phyloP scores from a whole-genome alignment of 176 grass and related monocot species.

The Lolium perenne region DNA sequence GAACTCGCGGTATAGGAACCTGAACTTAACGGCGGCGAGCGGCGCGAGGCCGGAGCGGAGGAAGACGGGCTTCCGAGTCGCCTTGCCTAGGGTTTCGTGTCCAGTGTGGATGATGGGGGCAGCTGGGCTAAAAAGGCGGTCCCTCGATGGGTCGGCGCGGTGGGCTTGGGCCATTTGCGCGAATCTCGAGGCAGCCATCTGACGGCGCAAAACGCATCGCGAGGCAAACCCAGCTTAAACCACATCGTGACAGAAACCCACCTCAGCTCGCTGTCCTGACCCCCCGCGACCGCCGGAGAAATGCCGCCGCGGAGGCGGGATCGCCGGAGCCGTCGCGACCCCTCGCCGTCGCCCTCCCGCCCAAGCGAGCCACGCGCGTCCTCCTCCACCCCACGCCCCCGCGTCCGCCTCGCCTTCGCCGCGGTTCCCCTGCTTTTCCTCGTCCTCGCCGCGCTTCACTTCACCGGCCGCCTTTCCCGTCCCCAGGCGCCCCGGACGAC shows the following conservation, averaged over 20 bases:
- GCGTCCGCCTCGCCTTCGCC: conserved; percentile 44
- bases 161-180: conserved; percentile 16
- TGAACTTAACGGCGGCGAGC: conserved; percentile 18
- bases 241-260: not conserved
- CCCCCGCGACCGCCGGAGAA: conserved; percentile 24
- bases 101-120: not conserved
- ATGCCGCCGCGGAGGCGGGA: conserved; percentile 78
- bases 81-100: conserved; percentile 38
- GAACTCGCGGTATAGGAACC: not conserved
- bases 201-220: conserved; percentile 3
- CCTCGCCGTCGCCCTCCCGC: conserved; percentile 31
- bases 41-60: conserved; percentile 34
- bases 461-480: conserved; percentile 34
- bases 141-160: not conserved
- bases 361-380: not conserved
- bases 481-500: conserved; percentile 17
- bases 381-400: not conserved
- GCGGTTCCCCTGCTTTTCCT: conserved; percentile 44
- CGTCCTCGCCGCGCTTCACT: conserved; percentile 55
- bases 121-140: not conserved
- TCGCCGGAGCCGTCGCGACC: conserved; percentile 54
- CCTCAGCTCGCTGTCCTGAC: not conserved
- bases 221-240: not conserved
- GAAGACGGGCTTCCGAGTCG: conserved; percentile 5
- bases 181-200: not conserved